Evolutionary conservation across 2,329 filamentous ascomycete genomes (phyloP), one percentile per base, ranked within the genome.

Genomic region (Tolypocladium cylindrosporum): DNA sequence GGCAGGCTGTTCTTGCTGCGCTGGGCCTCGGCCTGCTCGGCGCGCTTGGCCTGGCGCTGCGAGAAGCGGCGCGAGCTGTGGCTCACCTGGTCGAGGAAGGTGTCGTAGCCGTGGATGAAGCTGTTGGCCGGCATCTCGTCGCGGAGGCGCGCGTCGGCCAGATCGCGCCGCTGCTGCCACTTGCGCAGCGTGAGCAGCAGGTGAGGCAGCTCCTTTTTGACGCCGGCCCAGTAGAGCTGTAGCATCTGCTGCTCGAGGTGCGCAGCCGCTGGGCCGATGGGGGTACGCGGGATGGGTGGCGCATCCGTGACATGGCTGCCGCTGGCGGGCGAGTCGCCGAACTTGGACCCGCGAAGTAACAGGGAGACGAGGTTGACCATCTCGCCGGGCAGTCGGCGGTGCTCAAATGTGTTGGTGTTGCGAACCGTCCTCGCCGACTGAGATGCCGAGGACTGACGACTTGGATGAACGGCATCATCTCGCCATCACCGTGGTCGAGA

Each of bases 101-200:
- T 73, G 50, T 75, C 72, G 55, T 69, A 75, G 10, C 72, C 73
- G 58, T 74, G 66, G 7, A 75, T 64, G 36, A 65, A 64, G 56
- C 40, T 2, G 8, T 19, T 6, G 16, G 40, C 16, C 40, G 40
- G 40, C 40, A 9, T 50, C 55, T 73, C 67, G 34, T 72, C 70
- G 7, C 51, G 59, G 1, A 61, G 56, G 13, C 55, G 55, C 7
- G 63, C 58, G 2, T 59, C 43, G 27, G 62, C 45, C 51, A 61
- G 59, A 19, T 67, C 61, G 34, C 42, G 57, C 52, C 14, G 58
- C 37, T 59, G 57, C 43, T 73, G 68, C 71, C 72, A 75, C 37
- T 57, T 59, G 24, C 61, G 61, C n/a, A 75, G 60, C 0, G 72
- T 72, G 16, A 66, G 58, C 4, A 75, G 45, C 27, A 75, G 68